Evolutionary conservation across 2,329 filamentous ascomycete species (phyloP).

Genomic region (Pyrenochaeta sp.): DNA sequence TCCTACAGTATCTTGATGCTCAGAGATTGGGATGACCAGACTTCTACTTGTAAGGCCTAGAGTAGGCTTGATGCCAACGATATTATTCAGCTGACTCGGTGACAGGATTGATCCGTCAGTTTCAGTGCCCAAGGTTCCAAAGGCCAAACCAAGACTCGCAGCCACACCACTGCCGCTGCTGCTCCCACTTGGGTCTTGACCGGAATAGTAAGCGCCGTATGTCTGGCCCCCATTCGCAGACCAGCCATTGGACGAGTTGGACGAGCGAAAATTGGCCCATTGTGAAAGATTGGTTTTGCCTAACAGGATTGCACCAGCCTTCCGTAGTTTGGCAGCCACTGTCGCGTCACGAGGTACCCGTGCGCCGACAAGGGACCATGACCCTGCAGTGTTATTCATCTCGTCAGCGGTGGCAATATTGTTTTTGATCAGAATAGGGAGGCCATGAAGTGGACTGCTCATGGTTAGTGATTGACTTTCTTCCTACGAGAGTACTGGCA

Average conservation of each 20-base stretch:
- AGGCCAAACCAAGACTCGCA: constrained; percentile 66
- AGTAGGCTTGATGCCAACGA: constrained; percentile 70
- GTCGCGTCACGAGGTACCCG: constrained; percentile 66
- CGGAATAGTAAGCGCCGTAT: constrained; percentile 67
- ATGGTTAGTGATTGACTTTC: constrained; percentile 3
- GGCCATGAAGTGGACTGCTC: constrained; percentile 65
- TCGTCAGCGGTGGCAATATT: constrained; percentile 70
- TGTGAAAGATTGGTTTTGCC: constrained; percentile 72
- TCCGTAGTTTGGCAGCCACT: constrained; percentile 66
- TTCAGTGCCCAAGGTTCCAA: constrained; percentile 68
- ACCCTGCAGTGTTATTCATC: constrained; percentile 72
- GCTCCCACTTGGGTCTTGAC: constrained; percentile 63
- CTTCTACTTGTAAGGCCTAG: constrained; percentile 70
- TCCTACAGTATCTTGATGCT: constrained; percentile 65
- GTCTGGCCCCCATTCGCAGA: constrained; percentile 70
- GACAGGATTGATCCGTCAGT: constrained; percentile 71
- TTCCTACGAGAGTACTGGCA: not conserved
- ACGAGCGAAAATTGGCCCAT: constrained; percentile 70
- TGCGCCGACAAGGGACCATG: constrained; percentile 68
- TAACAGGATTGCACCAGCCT: constrained; percentile 69
- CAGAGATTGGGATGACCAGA: constrained; percentile 71
- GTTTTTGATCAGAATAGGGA: constrained; percentile 73
- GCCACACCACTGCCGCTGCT: constrained; percentile 66
- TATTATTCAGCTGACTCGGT: constrained; percentile 64
- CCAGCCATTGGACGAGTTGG: constrained; percentile 70